phyloP scores from a whole-genome alignment of 805 yeast genomes.

The Trichomonascus vanleenenianus region DNA sequence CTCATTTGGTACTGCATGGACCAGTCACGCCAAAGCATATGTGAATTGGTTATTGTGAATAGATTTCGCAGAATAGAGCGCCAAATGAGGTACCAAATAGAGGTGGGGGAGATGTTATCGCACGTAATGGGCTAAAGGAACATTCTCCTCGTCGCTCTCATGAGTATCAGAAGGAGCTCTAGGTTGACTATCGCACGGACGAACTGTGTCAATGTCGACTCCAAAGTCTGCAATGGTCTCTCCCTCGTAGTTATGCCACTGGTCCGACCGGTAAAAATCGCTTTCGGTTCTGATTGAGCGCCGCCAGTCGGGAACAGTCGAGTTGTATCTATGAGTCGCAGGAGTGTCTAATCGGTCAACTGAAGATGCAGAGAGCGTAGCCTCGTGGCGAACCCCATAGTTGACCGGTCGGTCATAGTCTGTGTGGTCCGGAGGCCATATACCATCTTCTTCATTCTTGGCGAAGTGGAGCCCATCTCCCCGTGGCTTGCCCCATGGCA shows the following conservation, averaged over 20 bases:
- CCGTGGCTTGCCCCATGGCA: conserved; percentile 61
- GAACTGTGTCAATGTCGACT: conserved; percentile 46
- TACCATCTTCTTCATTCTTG: conserved; percentile 53
- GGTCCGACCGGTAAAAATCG: conserved; percentile 32
- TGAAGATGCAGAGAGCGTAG: neutral
- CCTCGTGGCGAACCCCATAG: conserved; percentile 7
- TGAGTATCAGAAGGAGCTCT: neutral
- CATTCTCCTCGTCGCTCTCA: conserved; percentile 5
- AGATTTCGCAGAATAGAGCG: too few relatives aligned
- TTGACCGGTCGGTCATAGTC: conserved; percentile 29
- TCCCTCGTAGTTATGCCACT: conserved; percentile 78
- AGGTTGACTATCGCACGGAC: neutral
- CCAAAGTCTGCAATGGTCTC: conserved; percentile 81
- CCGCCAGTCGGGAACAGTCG: conserved; percentile 29
- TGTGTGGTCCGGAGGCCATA: conserved; percentile 94
- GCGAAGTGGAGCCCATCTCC: conserved; percentile 54
- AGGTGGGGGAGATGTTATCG: too few relatives aligned
- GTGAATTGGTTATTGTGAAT: too few relatives aligned
- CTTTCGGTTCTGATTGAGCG: conserved; percentile 16
- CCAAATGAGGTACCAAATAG: too few relatives aligned
- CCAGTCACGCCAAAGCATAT: too few relatives aligned
- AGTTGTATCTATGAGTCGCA: neutral
- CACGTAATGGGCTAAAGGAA: conserved; percentile 8
- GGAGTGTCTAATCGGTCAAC: neutral
- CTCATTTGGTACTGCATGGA: too few relatives aligned